Evolutionary conservation across 1,284 basidiomycete genomes (phyloP), one percentile per base, ranked within the genome.

Genomic region (Puccinia horiana): DNA sequence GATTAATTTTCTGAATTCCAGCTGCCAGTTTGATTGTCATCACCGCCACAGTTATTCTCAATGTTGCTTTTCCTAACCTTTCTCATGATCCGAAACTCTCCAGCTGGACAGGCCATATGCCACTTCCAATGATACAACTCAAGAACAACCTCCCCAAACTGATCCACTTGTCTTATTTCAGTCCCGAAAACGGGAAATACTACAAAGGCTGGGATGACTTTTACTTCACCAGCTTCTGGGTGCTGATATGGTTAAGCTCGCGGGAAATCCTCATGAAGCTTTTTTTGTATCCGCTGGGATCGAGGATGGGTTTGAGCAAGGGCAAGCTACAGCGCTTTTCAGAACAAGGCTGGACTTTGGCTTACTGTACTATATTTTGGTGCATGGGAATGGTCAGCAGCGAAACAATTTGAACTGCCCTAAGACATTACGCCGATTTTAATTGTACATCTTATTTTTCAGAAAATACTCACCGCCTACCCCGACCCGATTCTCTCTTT

Each of bases 261-360:
- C 35, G 79, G 35, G 70, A 74, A 61, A 23, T 81, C 52, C 52
- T 58, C 52, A 81, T 81, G 54, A 37, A 69, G 47, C 61, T 73
- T 40, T n/a, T 79, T 54, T 81, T 54, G 54, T 47, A 74, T 44
- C 79, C 79, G n/a, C 12, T 81, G 32, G 79, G 54, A 47, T 61
- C 52, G 0, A 37, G 1, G n/a, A 32, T 81, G 23, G 63, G 77
- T 29, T 26, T 56, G 9, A 42, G 26, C 52, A 58, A 61, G 5
- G 20, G 42, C 56, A 54, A 63, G 58, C n/a, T 74, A 14, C 69
- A 81, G 61, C 67, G 79, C 3, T 74, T 81, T 74, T 69, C 79
- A 61, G 79, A 81, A 52, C 79, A 81, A 73, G 79, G 79, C 47
- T 81, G 79, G 79, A 61, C 42, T 74, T 47, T 73, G 14, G 52